Evolutionary conservation across 2,329 filamentous ascomycete species (phyloP).

Genomic region (Sclerotinia nivalis): DNA sequence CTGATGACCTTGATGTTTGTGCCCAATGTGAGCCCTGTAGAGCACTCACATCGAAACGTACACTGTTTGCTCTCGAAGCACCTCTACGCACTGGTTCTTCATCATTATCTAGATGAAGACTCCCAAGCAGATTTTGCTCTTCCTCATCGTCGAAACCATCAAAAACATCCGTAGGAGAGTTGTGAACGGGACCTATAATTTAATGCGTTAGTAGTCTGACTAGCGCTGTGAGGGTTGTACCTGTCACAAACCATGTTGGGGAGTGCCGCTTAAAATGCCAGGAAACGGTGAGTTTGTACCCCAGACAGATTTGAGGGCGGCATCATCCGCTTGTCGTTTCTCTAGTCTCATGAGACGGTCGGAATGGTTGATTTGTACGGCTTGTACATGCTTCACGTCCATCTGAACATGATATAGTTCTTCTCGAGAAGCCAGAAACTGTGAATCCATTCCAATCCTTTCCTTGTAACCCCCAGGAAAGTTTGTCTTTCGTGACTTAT

Average conservation of each 20-base stretch:
- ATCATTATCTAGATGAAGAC: slow-evolving; percentile 81
- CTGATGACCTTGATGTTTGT: slow-evolving; percentile 77
- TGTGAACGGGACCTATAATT: slow-evolving; percentile 69
- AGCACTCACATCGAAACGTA: slow-evolving; percentile 95
- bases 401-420: slow-evolving; percentile 69
- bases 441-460: slow-evolving; percentile 60
- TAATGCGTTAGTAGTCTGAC: slow-evolving; percentile 32
- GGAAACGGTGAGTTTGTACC: slow-evolving; percentile 88
- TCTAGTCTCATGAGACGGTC: slow-evolving; percentile 63
- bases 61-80: slow-evolving; percentile 91
- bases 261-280: slow-evolving; percentile 76
- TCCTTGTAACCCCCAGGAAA: slow-evolving; percentile 23
- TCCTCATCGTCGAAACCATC: slow-evolving; percentile 85
- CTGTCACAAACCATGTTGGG: slow-evolving; percentile 74
- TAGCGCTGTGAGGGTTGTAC: slow-evolving; percentile 1
- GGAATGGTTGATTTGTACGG: slow-evolving; percentile 61
- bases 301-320: slow-evolving; percentile 82
- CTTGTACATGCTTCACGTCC: slow-evolving; percentile 68
- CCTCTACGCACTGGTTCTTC: slow-evolving; percentile 84
- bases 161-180: slow-evolving; percentile 81
- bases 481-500: background rate
- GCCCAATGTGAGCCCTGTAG: slow-evolving; percentile 85
- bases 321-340: slow-evolving; percentile 67
- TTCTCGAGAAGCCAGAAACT: slow-evolving; percentile 60
- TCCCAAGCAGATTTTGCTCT: slow-evolving; percentile 74